A percentile compares a stretch with the other conserved stretches of the same genome.
These are phyloP conservation scores for Pelagophyceae sp. DNA, from an alignment of 352 stramenopile species.

Conservation along the genomic window DNA sequence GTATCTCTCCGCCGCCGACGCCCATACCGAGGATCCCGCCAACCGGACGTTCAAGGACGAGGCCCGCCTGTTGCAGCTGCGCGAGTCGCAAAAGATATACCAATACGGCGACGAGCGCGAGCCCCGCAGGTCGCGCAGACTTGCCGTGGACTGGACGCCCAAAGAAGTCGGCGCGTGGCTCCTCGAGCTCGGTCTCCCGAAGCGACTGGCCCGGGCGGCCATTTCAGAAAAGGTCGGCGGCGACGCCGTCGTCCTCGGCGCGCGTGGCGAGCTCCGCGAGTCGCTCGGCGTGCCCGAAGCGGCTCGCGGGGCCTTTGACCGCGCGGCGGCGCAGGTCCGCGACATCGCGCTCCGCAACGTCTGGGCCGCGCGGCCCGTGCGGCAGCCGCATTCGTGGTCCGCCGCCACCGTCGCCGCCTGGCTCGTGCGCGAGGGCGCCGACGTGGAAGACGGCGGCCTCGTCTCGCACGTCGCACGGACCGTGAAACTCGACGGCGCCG, in stretches of 20 bases:
- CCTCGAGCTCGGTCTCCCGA: neutral
- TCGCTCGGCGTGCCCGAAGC: neutral
- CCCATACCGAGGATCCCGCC: neutral
- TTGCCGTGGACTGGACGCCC: neutral
- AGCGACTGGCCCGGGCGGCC: neutral
- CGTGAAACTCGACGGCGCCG: neutral
- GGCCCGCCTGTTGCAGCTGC: too few relatives aligned
- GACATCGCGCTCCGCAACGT: neutral
- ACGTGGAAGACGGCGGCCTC: neutral
- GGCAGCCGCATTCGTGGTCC: neutral
- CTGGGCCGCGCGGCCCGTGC: neutral
- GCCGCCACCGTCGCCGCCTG: neutral
- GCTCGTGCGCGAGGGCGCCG: neutral
- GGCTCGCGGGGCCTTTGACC: too few relatives aligned
- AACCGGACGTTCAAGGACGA: neutral
- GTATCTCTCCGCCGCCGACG: neutral
- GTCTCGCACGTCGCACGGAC: neutral
- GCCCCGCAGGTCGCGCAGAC: too few relatives aligned
- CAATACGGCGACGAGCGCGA: too few relatives aligned
- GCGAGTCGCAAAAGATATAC: too few relatives aligned
- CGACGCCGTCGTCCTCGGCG: neutral
- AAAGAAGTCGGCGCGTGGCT: neutral
- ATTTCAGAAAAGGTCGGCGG: neutral
- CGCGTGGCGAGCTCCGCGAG: neutral
- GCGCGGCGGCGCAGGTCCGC: neutral